These are phyloP conservation scores for Coemansia sp. DNA, from an alignment of 192 early-diverging fungal genomes.

Conservation along the genomic window DNA sequence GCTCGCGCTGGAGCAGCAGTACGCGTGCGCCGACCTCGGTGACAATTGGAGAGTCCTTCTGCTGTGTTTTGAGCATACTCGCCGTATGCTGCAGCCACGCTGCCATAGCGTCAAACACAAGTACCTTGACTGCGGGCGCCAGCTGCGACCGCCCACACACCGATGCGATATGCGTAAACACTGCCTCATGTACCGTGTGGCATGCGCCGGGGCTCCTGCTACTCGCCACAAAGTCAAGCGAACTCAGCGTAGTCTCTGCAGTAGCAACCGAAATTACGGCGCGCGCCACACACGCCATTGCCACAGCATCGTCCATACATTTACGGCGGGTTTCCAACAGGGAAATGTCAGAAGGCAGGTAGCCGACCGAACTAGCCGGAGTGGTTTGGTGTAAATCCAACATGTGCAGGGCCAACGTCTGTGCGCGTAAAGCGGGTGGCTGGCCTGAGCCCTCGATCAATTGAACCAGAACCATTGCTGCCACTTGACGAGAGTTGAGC, in stretches of 20 bases:
- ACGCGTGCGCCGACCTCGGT: constrained; percentile 46
- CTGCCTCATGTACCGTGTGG: constrained; percentile 57
- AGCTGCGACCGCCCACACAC: constrained; percentile 63
- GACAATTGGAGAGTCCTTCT: constrained; percentile 1
- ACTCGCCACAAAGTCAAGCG: constrained; percentile 22
- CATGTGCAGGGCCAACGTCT: constrained; percentile 13
- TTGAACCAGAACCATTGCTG: constrained; percentile 39
- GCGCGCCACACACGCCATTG: constrained; percentile 51
- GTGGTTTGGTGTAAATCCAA: constrained; percentile 16
- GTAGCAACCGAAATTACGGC: constrained; percentile 38
- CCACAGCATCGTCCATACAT: constrained; percentile 46
- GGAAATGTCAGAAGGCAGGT: background rate
- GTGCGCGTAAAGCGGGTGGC: constrained; percentile 10
- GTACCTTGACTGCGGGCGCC: constrained; percentile 63
- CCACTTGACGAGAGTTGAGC: constrained; percentile 44
- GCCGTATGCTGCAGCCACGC: constrained; percentile 65
- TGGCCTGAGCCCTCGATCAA: constrained; percentile 40
- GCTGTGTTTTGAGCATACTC: constrained; percentile 41
- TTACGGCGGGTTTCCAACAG: constrained; percentile 8
- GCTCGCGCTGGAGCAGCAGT: constrained; percentile 52
- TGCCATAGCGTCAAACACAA: constrained; percentile 73
- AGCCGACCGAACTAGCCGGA: no score
- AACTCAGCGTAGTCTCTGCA: constrained; percentile 26
- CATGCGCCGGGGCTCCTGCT: constrained; percentile 7
- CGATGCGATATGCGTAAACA: constrained; percentile 60